Percentiles rank a stretch among this genome's conserved stretches.
These are phyloP conservation scores for Fusarium penzigii DNA, from an alignment of 2,329 filamentous ascomycete genomes.

Conservation along the genomic window DNA sequence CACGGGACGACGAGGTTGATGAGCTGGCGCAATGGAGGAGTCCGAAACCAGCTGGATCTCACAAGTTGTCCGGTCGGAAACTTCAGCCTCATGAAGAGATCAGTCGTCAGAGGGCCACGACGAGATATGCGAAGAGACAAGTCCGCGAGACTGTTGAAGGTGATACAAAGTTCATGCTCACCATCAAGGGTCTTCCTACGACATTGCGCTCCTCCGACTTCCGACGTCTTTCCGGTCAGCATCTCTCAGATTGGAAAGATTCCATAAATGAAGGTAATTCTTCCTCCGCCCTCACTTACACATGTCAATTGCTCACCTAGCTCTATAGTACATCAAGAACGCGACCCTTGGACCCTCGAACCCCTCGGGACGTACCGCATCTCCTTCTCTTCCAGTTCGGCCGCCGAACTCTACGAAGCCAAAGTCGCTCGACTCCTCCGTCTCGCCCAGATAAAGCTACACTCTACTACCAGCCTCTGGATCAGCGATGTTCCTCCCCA, in stretches of 20 bases:
- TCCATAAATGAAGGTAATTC: conserved; percentile 58
- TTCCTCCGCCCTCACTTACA: background rate
- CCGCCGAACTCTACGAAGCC: conserved; percentile 61
- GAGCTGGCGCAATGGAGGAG: conserved; percentile 2
- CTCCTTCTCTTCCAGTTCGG: conserved; percentile 61
- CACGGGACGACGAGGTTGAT: background rate
- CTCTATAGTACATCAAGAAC: conserved; percentile 59
- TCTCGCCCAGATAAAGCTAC: conserved; percentile 31
- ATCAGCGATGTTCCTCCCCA: conserved; percentile 25
- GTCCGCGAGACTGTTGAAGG: background rate
- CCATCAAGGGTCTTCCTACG: conserved; percentile 59
- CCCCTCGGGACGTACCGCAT: conserved; percentile 68
- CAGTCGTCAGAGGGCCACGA: background rate
- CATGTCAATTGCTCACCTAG: background rate
- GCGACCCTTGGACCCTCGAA: conserved; percentile 63
- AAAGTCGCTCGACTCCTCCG: conserved; percentile 36
- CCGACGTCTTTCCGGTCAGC: conserved; percentile 62
- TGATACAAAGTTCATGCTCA: conserved; percentile 42
- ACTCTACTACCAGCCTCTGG: conserved; percentile 35
- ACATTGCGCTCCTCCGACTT: conserved; percentile 70
- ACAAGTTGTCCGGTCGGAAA: background rate
- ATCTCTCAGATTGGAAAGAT: conserved; percentile 68
- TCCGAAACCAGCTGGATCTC: background rate
- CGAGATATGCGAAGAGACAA: background rate
- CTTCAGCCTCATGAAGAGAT: background rate